Conservation (phyloP, 108 stramenopile genomes). For the Craspedostauros australis region DNA sequence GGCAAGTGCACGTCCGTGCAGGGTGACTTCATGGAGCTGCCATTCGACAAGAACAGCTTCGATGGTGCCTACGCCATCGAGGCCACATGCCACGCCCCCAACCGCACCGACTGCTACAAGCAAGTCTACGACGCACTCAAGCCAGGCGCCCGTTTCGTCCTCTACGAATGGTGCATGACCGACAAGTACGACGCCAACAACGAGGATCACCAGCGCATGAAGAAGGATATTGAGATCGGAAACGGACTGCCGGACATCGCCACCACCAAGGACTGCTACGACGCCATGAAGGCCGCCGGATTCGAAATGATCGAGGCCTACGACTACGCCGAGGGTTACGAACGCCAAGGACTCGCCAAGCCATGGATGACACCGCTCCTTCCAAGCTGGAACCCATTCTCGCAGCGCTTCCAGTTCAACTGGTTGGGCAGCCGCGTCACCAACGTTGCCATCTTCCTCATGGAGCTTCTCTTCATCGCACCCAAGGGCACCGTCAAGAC, state of each 20-base stretch:
- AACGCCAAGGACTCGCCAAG: conserved; percentile 31
- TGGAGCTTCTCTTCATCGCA: conserved; percentile 65
- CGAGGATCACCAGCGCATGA: conserved; percentile 57
- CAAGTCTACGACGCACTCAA: conserved; percentile 80
- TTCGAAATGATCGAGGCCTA: conserved; percentile 70
- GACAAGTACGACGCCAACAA: conserved; percentile 73
- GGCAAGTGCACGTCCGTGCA: conserved; percentile 42
- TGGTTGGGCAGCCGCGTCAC: conserved; percentile 68
- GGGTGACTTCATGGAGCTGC: conserved; percentile 87
- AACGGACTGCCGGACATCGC: conserved; percentile 86
- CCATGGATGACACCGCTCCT: conserved; percentile 74
- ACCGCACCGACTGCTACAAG: conserved; percentile 62
- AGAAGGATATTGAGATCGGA: conserved; percentile 87
- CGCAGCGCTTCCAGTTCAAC: conserved; percentile 87
- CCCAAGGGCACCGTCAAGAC: conserved; percentile 82
- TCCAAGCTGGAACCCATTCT: conserved; percentile 81
- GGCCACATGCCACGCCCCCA: conserved; percentile 91
- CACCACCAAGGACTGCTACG: conserved; percentile 44
- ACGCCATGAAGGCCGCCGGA: conserved; percentile 67
- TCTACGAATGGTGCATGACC: conserved; percentile 92
- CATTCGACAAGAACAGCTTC: conserved; percentile 66
- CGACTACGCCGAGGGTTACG: conserved; percentile 58
- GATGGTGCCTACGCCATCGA: conserved; percentile 92
- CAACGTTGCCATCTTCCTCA: conserved; percentile 23
- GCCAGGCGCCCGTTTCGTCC: conserved; percentile 76